Evolutionary conservation across 768 basidiomycete species (phyloP), one percentile per base, ranked within the genome.

Genomic region (Phanerochaete sordida): DNA sequence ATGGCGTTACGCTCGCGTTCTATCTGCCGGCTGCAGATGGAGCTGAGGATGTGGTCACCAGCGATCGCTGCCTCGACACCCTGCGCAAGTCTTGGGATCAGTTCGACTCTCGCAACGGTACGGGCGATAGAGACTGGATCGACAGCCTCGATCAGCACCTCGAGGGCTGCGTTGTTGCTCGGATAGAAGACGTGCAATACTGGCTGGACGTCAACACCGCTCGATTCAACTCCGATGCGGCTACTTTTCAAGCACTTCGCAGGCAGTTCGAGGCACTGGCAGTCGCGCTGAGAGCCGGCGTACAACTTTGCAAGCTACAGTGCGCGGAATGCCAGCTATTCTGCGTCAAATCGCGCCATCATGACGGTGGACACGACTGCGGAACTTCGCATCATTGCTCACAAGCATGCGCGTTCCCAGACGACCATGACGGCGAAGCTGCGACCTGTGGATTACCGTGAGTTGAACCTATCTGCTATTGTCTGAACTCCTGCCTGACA

Each of bases 171-270:
- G 78, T 75, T 13, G 71, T 80, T 26, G 43, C 72, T 56, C 77
- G 86, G 13, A 69, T 83, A 16, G 65, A 72, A 3, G 79, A 81
- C 56, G 83, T 87, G 26, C 68, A 68, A 1, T 71, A 73, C 58
- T 87, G 85, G 86, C 69, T 87, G 15, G 67, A 71, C 3, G 68
- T 74, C 6, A 87, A 87, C 58, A 64, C 80, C 5, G 57, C 73
- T 1, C 74, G 83, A 0, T 86, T 87, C 69, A 74, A 76, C 47
- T 61, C 52, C 0, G 71, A 69, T 26, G 73, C 82, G 51, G 74
- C 84, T 1, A 71, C 76, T 39, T 75, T 86, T 9, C 77, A 77
- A 27, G 72, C 74, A 1, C 62, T 87, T 16, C 73, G 74, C 12
- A 73, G 84, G 54, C 64, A 70, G 2, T 77, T 83, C 52, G 78